Base-by-base conservation (phyloP, 1,284 basidiomycete species). In the Ceratobasidium sp. region DNA sequence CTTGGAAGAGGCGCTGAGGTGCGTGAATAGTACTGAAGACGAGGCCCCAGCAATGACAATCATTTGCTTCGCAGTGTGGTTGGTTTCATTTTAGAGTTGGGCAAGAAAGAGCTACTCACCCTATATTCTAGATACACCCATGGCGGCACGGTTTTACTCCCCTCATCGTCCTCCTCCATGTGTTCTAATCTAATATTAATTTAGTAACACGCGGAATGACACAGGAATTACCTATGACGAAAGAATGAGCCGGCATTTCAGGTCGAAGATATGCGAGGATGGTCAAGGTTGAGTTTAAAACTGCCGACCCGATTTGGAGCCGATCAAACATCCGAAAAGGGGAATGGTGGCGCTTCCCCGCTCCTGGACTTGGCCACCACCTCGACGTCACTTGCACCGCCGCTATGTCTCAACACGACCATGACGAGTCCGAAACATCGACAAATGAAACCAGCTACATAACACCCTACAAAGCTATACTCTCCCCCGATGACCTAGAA, bases 111-210 rank as follows among this genome's bases (percentile, higher is more conserved):
- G 46, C 87, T 87, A 77, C 80, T 52, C 22, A 85, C 84, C 79
- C 84, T 85, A 81, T 93, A 96, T 86, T 97, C 95, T 54, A 96
- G 88, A 80, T 92, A 88, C 52, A 97, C 96, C 96, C 96, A 98
- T 59, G 91, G 92, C 11, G 96, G 96, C 25, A 88, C 82, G 6
- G 85, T 81, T 79, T 88, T 90, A 1, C 90, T 86, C 5, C 88
- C 88, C 61, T 89, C 88, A 79, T 97, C 96, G 82, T 97, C 96
- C 76, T 96, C 93, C 82, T 98, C 96, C 95, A 97, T 97, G 82
- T 98, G 96, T 81, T 98, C 96, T 96, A 40, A 19, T 56, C 49
- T 51, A 15, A 51, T 19, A 17, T 40, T 40, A 40, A 9, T 9
- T 6, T 5, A 40, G 37, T 40, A 51, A 15, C 17, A 15, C 49